Base-by-base conservation (phyloP, 169 alveolate genomes). In the Eimeria praecox region DNA sequence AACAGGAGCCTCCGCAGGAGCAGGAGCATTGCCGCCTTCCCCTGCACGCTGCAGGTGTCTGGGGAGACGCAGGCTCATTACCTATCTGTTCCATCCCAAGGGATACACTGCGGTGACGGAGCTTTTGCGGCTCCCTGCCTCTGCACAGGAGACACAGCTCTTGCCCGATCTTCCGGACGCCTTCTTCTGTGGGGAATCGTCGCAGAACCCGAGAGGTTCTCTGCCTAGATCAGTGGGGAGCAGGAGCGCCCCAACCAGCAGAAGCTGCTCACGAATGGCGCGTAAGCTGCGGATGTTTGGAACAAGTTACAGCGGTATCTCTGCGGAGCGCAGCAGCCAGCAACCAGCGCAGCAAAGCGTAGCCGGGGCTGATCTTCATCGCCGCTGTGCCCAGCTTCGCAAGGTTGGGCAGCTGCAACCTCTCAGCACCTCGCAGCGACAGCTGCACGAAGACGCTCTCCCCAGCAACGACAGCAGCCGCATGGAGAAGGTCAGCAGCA, bases 81-180 rank as follows among this genome's bases (percentile, higher is more conserved):
- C 75, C 20, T 83, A 83, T 35, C 77, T 83, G 44, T 83, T 33
- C 75, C 91, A 83, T 24, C 91, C 91, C 40, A 83, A 83, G 77
- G 91, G 91, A 2, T 83, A 33, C 54, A 22, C 75, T 33, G 30
- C 91, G 22, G 35, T 83, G 73, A 54, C 91, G 38, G 91, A 83
- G 54, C 91, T 83, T 30, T 16, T 83, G 77, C 75, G 52, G 20
- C 91, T 83, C 20, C 77, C 91, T 59, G 54, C 56, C 33, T 52
- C 54, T 56, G 77, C 92, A 2, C 90, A 92, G 59, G 95, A 80
- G 40, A 75, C 44, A 40, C 82, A 54, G 42, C 92, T 92, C 20
- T 64, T 92, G 35, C 95, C 95, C 49, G 95, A 92, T 62, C 59
- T 80, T 54, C 92, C 95, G 44, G 95, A 92, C 35, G 95, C 27